Conservation (phyloP, 768 basidiomycete genomes). For the Lentinula lateritia region DNA sequence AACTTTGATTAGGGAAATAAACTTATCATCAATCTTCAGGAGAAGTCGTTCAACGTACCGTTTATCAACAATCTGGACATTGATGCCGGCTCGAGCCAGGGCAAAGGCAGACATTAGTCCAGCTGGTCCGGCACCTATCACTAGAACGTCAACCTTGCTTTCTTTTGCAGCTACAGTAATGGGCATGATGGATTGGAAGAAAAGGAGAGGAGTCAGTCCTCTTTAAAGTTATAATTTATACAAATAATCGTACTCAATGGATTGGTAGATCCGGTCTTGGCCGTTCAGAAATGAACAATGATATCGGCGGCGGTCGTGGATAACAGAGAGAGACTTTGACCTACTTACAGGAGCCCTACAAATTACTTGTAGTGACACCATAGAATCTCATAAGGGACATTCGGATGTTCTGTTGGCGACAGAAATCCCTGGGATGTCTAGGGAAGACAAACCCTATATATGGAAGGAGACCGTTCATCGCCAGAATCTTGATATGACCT, state of each 20-base stretch:
- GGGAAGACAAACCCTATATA: not conserved
- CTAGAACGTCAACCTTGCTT: conserved; percentile 1
- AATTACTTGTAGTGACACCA: not conserved
- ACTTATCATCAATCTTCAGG: not conserved
- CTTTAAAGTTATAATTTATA: not conserved
- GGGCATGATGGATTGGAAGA: not conserved
- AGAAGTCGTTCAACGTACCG: conserved; percentile 25
- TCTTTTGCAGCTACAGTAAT: not conserved
- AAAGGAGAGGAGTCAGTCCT: not conserved
- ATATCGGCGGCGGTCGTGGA: not conserved
- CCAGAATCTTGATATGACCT: not conserved
- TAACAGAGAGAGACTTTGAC: not conserved
- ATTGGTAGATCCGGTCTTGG: not conserved
- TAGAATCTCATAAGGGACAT: not conserved
- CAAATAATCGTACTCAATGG: not conserved
- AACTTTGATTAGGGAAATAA: conserved; percentile 22
- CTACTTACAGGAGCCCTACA: not conserved
- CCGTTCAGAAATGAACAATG: not conserved
- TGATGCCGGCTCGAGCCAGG: conserved; percentile 49
- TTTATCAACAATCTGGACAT: conserved; percentile 57
- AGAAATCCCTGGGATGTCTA: not conserved
- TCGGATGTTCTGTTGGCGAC: not conserved
- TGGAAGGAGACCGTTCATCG: not conserved
- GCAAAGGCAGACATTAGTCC: conserved; percentile 70
- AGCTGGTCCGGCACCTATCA: conserved; percentile 20